Base-by-base conservation (phyloP, 2,329 filamentous ascomycete species). In the Fusarium concolor region DNA sequence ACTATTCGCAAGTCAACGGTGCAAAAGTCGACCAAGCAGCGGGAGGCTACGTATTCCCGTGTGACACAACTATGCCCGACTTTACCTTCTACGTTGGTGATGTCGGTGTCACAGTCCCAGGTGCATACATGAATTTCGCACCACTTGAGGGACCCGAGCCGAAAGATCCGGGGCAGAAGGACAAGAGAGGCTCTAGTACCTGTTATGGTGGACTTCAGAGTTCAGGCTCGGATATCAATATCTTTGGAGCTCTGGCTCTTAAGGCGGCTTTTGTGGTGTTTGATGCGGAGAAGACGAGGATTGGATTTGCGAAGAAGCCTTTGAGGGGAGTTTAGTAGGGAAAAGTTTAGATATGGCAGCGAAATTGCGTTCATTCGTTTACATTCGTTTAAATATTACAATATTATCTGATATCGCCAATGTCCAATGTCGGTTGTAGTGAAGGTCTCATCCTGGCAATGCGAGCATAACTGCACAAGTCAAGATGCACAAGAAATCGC, bases 151-250 rank as follows among this genome's bases (percentile, higher is more conserved):
- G 53, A 6, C 33, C 56, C 10, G 49, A 46, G 5, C n/a, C 39
- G 4, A 26, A 15, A 17, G 31, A 22, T 10, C 24, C 44, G 7
- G 33, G 26, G 17, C 39, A 41, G 15, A 46, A 49, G 8, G 28
- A 18, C 2, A 63, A 42, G 38, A 50, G 60, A 17, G 31, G 35
- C 20, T 29, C 56, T 1, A 43, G 49, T 11, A 47, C 17, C 15
- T 93, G 90, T 80, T 92, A 90, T 67, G 90, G 89, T 56, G 90
- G 89, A 69, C 79, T 92, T n/a, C 90, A 92, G 79, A 89, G 86
- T 20, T 43, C 45, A 47, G 55, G 56, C 10, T 63, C 71, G 9
- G 59, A 50, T 9, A 81, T 84, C 28, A 87, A 89, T 77, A 90
- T 93, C 72, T 88, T 86, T 73, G 87, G 87, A 18, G 86, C 87